These are phyloP conservation scores for Chlamydomonas asymmetrica DNA, from an alignment of 139 green algal genomes.

Conservation along the genomic window DNA sequence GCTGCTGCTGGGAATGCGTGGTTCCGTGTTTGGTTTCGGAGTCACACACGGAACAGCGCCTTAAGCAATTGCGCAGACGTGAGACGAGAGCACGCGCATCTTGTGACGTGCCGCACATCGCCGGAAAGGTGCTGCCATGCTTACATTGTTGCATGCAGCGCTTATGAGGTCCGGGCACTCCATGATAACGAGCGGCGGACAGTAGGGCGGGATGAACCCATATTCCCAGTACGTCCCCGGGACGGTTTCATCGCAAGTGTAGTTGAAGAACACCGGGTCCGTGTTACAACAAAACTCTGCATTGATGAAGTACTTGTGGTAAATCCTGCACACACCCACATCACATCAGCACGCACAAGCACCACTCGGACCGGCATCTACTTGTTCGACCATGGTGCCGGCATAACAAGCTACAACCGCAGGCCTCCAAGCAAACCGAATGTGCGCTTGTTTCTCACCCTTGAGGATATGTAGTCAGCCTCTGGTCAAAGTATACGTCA, in stretches of 20 bases:
- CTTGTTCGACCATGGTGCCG: background rate
- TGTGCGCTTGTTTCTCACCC: conserved; percentile 2
- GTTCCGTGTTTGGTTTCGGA: no score
- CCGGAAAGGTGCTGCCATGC: no score
- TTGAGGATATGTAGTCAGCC: conserved; percentile 10
- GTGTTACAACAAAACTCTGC: conserved; percentile 12
- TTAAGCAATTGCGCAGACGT: background rate
- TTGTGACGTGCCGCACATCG: no score
- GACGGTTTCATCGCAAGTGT: background rate
- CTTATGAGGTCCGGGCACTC: conserved; percentile 14
- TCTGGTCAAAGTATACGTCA: conserved; percentile 23
- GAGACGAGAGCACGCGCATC: background rate
- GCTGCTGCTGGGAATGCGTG: background rate
- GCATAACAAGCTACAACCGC: no score
- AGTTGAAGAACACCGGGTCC: conserved; percentile 15
- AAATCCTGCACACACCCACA: background rate
- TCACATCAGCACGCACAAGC: background rate
- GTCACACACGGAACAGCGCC: no score
- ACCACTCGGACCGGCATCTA: background rate
- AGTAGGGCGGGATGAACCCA: conserved; percentile 2
- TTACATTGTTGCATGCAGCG: conserved; percentile 17
- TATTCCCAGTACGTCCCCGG: background rate
- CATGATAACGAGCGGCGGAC: conserved; percentile 10
- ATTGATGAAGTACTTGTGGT: conserved; percentile 28
- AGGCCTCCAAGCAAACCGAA: background rate